Base-by-base conservation (phyloP, 2,329 filamentous ascomycete genomes). In the Hypoxylon sp. region DNA sequence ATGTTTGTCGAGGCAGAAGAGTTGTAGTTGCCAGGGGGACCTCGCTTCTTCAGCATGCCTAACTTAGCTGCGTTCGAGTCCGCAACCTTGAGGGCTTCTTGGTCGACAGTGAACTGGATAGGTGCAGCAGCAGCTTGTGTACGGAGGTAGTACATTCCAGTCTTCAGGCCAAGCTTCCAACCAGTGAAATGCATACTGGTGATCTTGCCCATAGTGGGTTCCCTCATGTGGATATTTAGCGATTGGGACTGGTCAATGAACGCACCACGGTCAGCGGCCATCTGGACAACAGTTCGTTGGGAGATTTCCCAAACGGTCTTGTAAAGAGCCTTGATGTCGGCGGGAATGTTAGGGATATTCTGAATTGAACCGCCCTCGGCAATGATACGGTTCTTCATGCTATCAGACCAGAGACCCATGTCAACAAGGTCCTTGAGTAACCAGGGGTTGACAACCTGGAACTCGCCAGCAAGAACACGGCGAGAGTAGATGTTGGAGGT, bases 371-470 rank as follows among this genome's bases (percentile, higher is more conserved):
- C 96, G 73, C 93, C 93, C 69, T 98, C 95, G 63, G 96, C 92
- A 77, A 99, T 99, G 86, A 99, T 99, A 76, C 96, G 94, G 87
- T 99, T 99, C 91, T 99, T 99, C 96, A 99, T 99, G 84, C 94
- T 93, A 83, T 99, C 95, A 51, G 95, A 98, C 96, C 96, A 99
- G 48, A 99, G 87, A 68, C 96, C 96, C 85, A 98, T 93, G 78
- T 99, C 96, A 74, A 99, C 96, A 30, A 99, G 90, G 77, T 99
- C 96, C 87, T 97, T 98, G 68, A 99, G 89, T 70, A 99, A 84
- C 96, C 96, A 99, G 57, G 96, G 96, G 86, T 99, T 99, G 80
- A 99, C 96, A 60, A 99, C 93, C 84, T 99, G 96, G 90, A 99
- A 99, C 82, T 99, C 96, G 75, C 96, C 96, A 74, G 96, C 96